Percentiles rank a stretch among this genome's conserved stretches.
Conservation (phyloP, 2,329 filamentous ascomycete genomes). For the Aureobasidium musti region DNA sequence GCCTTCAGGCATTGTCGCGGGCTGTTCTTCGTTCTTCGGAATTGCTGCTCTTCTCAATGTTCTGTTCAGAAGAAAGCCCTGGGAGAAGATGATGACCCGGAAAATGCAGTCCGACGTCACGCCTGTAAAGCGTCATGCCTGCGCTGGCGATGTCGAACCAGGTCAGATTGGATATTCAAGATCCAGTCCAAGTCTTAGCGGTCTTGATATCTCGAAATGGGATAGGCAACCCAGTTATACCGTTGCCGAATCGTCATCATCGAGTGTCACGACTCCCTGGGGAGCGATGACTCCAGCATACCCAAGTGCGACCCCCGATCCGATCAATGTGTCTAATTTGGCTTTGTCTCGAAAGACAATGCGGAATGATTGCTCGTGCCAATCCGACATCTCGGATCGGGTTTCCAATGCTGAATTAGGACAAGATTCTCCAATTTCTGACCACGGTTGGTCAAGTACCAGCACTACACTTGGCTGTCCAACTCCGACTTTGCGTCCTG, state of each 20-base stretch:
- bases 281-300: not conserved
- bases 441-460: constrained; percentile 8
- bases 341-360: no score
- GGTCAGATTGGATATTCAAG: no score
- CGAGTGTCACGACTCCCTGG: constrained; percentile 14
- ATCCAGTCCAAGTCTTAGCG: not conserved
- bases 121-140: no score
- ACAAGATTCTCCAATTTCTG: not conserved
- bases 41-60: constrained; percentile 12
- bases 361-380: no score
- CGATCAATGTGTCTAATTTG: constrained; percentile 1
- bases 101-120: no score
- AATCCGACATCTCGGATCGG: no score
- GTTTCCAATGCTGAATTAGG: no score
- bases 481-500: not conserved
- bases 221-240: not conserved
- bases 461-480: constrained; percentile 13
- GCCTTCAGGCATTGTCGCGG: not conserved
- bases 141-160: no score
- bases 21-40: constrained; percentile 10
- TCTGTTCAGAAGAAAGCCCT: constrained; percentile 11
- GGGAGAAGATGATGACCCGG: not conserved
- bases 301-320: not conserved
- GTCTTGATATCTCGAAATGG: not conserved
- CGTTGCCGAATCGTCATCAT: not conserved